Conservation (phyloP, 2,329 filamentous ascomycete genomes). For the Penicillium sclerotigenum region DNA sequence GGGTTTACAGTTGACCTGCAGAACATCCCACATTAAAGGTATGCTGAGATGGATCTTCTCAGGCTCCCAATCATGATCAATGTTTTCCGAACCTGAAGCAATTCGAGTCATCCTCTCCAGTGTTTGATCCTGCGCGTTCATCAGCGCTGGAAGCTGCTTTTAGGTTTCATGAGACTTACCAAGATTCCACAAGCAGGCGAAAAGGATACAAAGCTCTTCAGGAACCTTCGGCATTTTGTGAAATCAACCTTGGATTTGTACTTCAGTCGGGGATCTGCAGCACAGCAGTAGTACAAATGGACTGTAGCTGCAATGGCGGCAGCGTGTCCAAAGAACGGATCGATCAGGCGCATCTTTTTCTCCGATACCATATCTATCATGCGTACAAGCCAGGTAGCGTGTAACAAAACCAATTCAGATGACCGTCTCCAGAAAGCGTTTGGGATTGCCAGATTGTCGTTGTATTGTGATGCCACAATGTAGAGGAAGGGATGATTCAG, state of each 20-base stretch:
- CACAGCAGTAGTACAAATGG: constrained; percentile 54
- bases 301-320: constrained; percentile 54
- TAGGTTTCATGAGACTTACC: constrained; percentile 32
- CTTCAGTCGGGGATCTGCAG: constrained; percentile 48
- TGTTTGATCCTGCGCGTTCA: constrained; percentile 42
- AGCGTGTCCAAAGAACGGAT: constrained; percentile 53
- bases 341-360: constrained; percentile 49
- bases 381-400: constrained; percentile 54
- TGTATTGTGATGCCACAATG: constrained; percentile 52
- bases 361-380: constrained; percentile 55
- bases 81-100: constrained; percentile 48
- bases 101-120: constrained; percentile 51
- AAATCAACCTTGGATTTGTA: constrained; percentile 54
- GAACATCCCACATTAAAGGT: constrained; percentile 53
- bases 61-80: constrained; percentile 54
- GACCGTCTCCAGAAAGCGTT: constrained; percentile 56
- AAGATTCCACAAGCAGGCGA: constrained; percentile 48
- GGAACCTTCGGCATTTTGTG: constrained; percentile 50
- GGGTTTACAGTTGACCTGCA: constrained; percentile 48
- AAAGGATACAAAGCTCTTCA: constrained; percentile 49
- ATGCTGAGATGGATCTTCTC: constrained; percentile 54
- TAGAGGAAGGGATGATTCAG: constrained; percentile 56
- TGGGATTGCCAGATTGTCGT: constrained; percentile 51
- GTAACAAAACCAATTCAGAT: constrained; percentile 51
- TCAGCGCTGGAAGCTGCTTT: constrained; percentile 4